phyloP scores from a whole-genome alignment of 148 eudicot genomes.

The Heliosperma pusillum region DNA sequence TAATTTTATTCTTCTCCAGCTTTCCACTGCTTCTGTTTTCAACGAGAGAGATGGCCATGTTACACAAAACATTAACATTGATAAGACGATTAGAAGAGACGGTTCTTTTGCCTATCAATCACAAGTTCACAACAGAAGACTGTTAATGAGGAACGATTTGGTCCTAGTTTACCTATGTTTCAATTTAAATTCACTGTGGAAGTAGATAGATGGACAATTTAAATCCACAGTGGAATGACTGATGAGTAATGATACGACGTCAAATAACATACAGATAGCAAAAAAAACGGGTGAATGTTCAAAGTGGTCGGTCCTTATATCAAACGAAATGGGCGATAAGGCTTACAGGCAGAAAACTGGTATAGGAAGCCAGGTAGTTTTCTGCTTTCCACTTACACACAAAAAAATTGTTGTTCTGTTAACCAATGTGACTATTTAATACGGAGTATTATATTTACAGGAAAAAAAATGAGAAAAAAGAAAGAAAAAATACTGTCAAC shows the following conservation, averaged over 20 bases:
- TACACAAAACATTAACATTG: conserved; percentile 12
- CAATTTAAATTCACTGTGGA: too few relatives aligned
- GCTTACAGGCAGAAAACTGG: background rate
- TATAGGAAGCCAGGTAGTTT: background rate
- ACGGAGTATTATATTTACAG: too few relatives aligned
- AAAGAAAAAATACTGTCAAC: background rate
- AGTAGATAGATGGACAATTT: background rate
- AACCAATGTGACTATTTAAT: background rate
- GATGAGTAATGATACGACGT: background rate
- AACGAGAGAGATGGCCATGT: background rate
- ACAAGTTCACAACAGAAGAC: background rate
- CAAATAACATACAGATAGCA: background rate
- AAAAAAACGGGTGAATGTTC: background rate
- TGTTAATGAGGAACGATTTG: background rate
- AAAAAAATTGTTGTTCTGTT: background rate
- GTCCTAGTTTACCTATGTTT: background rate
- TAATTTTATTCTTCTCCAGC: conserved; percentile 62
- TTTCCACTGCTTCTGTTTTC: conserved; percentile 65
- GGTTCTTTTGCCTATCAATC: background rate
- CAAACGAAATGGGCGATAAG: background rate
- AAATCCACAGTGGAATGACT: background rate
- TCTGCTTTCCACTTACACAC: background rate
- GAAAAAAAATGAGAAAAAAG: too few relatives aligned
- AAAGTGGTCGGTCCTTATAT: background rate
- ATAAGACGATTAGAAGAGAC: background rate